Evolutionary conservation across 2,329 filamentous ascomycete genomes (phyloP), one percentile per base, ranked within the genome.

Genomic region (Cercospora beticola): DNA sequence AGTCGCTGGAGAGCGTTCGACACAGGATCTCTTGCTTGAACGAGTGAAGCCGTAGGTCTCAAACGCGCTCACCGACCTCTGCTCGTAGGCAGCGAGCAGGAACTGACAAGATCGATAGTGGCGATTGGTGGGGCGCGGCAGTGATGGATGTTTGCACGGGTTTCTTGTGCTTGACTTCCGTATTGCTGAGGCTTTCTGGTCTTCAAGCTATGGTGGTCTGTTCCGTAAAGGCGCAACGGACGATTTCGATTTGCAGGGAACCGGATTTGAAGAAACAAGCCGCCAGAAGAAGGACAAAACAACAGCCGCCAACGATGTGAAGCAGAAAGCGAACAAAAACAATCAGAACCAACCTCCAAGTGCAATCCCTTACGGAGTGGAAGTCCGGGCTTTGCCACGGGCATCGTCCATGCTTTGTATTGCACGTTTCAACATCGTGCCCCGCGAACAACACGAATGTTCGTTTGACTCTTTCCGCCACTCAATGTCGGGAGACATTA

Each of bases 381-480:
- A 36, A 66, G 62, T 14, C 63, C 40, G 52, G 62, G 43, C 63
- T 59, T 66, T 54, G 40, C 59, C 59, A 66, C 64, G 67, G 68
- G 28, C 59, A 26, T 65, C 46, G 31, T 65, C 67, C 64, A 58
- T 68, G 54, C 65, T 69, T 70, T 72, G 70, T 70, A 70, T 49
- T 43, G 46, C 65, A 64, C 64, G 72, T 73, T 68, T 70, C 70
- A 71, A 49, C 63, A 65, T 54, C 59, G 64, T 66, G 69, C 64
- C 64, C 64, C 63, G 60, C 63, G 63, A 57, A 66, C 58, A 52
- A 69, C 52, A 67, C 68, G 63, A 62, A 62, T 23, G 62, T 58
- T 68, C 72, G 72, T 73, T 73, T 73, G 72, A 64, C 54, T 58
- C 68, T 69, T 68, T 49, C 68, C 70, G 68, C 56, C 33, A 46